Conservation (phyloP, 345 rosid species). For the Clausena lansium region DNA sequence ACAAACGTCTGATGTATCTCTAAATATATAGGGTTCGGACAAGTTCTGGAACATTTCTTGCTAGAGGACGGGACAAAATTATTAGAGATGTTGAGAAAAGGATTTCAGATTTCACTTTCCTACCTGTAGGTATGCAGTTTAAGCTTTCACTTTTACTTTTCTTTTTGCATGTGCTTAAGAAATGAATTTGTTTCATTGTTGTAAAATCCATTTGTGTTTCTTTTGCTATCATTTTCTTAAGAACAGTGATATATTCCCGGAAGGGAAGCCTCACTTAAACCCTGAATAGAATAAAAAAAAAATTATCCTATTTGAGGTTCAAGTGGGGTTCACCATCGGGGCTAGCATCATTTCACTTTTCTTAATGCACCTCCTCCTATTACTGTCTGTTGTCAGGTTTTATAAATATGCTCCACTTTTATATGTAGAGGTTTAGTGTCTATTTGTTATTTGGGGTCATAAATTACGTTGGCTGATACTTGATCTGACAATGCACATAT, state of each 20-base stretch:
- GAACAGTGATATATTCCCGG: too few species aligned
- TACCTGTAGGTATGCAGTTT: conserved; percentile 69
- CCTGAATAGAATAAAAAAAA: too few species aligned
- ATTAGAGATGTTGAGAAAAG: conserved; percentile 78
- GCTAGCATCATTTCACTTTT: too few species aligned
- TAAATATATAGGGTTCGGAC: conserved; percentile 69
- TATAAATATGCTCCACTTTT: neutral
- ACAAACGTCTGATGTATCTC: neutral
- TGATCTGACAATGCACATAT: conserved; percentile 21
- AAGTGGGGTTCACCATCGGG: too few species aligned
- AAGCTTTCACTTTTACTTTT: neutral
- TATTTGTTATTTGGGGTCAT: neutral
- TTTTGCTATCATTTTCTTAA: neutral
- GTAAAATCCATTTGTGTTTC: neutral
- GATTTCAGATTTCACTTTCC: conserved; percentile 84
- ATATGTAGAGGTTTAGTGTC: conserved; percentile 6
- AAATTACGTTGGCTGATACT: conserved; percentile 5
- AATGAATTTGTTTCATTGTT: neutral
- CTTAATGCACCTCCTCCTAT: neutral
- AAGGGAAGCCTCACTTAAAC: too few species aligned
- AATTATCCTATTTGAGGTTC: too few species aligned
- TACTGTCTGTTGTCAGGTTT: neutral
- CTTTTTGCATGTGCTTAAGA: neutral
- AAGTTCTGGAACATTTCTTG: conserved; percentile 81
- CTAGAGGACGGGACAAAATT: conserved; percentile 75